Conservation (phyloP, 73 alveolate genomes). For the Paramecium caudatum region DNA sequence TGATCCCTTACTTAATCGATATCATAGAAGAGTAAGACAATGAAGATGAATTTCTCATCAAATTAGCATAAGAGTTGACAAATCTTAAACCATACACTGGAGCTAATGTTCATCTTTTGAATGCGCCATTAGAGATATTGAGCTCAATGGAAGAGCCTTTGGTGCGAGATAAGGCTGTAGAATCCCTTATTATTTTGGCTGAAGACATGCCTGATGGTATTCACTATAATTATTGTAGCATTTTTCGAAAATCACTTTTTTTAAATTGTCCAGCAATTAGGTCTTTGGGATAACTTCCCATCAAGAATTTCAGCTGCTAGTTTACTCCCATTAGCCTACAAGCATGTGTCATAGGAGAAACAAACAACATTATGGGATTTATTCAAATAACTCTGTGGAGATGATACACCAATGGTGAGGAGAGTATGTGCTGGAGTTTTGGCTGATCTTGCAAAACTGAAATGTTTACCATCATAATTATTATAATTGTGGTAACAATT, state of each 20-base stretch:
- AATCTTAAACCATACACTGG: slow-evolving; percentile 62
- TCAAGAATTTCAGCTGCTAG: slow-evolving; percentile 74
- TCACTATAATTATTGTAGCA: background rate
- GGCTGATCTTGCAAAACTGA: slow-evolving; percentile 53
- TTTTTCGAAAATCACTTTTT: slow-evolving; percentile 73
- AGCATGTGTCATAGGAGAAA: slow-evolving; percentile 41
- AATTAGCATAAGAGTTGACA: slow-evolving; percentile 65
- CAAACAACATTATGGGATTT: slow-evolving; percentile 46
- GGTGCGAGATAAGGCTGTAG: slow-evolving; percentile 76
- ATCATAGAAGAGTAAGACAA: slow-evolving; percentile 76
- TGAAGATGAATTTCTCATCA: slow-evolving; percentile 76
- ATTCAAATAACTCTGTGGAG: slow-evolving; percentile 70
- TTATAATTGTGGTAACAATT: slow-evolving; percentile 66
- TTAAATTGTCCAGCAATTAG: slow-evolving; percentile 63
- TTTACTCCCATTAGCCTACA: slow-evolving; percentile 59
- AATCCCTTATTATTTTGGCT: slow-evolving; percentile 64
- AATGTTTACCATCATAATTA: slow-evolving; percentile 27
- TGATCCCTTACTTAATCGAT: slow-evolving; percentile 72
- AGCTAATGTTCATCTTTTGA: slow-evolving; percentile 60
- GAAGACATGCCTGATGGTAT: slow-evolving; percentile 66
- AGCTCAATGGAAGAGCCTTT: slow-evolving; percentile 77
- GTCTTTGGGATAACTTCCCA: slow-evolving; percentile 76
- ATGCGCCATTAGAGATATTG: slow-evolving; percentile 71
- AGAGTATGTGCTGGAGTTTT: slow-evolving; percentile 74
- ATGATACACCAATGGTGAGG: slow-evolving; percentile 79